Evolutionary conservation across 176 grass and related monocot species (phyloP).

Genomic region (Carex pumila): DNA sequence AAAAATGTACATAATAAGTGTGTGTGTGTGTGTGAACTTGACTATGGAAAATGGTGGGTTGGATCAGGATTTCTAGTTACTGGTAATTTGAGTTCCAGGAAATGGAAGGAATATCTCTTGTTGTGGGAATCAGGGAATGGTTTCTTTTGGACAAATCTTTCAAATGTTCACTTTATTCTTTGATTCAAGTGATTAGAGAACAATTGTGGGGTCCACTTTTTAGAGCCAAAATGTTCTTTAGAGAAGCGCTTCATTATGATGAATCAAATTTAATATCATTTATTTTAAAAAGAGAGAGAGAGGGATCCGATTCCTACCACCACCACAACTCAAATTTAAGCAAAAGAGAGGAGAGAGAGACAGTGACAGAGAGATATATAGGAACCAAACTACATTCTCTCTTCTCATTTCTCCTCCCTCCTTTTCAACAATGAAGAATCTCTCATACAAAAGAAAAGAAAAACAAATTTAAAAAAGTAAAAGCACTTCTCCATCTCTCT

Average conservation of each 20-base stretch:
- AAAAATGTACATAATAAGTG: too few species aligned
- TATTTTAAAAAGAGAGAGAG: not conserved
- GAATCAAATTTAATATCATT: not conserved
- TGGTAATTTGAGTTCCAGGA: too few species aligned
- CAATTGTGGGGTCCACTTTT: not conserved
- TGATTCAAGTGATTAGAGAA: not conserved
- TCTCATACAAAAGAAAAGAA: constrained; percentile 12
- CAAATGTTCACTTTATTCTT: not conserved
- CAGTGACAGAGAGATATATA: not conserved
- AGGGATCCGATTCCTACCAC: constrained; percentile 31
- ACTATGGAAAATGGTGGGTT: too few species aligned
- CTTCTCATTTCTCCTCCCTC: not conserved
- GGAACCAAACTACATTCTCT: constrained; percentile 12
- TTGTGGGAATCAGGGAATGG: not conserved
- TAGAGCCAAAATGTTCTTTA: constrained; percentile 16
- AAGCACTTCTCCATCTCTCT: constrained; percentile 20
- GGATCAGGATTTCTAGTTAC: too few species aligned
- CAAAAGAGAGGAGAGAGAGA: constrained; percentile 14
- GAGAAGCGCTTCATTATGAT: not conserved
- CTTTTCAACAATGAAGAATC: constrained; percentile 26
- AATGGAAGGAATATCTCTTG: not conserved
- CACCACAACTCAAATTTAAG: constrained; percentile 1
- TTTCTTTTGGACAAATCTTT: not conserved
- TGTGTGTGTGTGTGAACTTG: too few species aligned
- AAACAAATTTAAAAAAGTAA: constrained; percentile 26